Conservation (phyloP, 176 grass and related monocot species). For the Avena insularis region DNA sequence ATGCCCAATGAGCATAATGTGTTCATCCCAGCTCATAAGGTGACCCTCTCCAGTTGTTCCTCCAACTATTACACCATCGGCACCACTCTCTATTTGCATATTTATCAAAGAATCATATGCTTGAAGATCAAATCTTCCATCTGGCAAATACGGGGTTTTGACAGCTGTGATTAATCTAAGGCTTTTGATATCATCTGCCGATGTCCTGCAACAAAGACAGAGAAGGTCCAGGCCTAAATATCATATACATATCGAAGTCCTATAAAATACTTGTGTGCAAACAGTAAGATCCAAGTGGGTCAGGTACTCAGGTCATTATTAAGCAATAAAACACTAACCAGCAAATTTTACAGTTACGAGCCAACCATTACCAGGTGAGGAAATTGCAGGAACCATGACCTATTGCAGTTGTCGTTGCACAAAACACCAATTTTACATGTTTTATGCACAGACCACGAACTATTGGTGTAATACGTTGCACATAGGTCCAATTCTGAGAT, state of each 20-base stretch:
- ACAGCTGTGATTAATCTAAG: constrained; percentile 79
- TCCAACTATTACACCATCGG: constrained; percentile 88
- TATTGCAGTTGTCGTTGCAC: too few relatives aligned
- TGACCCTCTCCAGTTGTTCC: constrained; percentile 94
- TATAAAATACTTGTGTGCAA: constrained; percentile 7
- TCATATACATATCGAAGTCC: constrained; percentile 10
- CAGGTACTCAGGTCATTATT: neutral
- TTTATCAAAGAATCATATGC: constrained; percentile 86
- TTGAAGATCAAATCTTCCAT: constrained; percentile 97
- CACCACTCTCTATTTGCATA: constrained; percentile 78
- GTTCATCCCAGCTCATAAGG: constrained; percentile 99
- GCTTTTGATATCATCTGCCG: constrained; percentile 66
- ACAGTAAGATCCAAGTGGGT: constrained; percentile 3
- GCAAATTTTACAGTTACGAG: neutral
- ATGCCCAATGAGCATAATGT: constrained; percentile 96
- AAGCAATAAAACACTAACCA: neutral
- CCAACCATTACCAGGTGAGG: neutral
- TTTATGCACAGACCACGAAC: too few relatives aligned
- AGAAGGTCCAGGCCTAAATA: constrained; percentile 9
- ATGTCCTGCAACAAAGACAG: constrained; percentile 65
- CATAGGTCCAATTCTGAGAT: too few relatives aligned
- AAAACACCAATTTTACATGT: too few relatives aligned
- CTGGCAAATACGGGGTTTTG: constrained; percentile 98
- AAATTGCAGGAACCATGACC: too few relatives aligned
- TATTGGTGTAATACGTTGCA: too few relatives aligned